Conservation (phyloP, 2,329 filamentous ascomycete genomes). For the Bimuria novae-zelandiae region DNA sequence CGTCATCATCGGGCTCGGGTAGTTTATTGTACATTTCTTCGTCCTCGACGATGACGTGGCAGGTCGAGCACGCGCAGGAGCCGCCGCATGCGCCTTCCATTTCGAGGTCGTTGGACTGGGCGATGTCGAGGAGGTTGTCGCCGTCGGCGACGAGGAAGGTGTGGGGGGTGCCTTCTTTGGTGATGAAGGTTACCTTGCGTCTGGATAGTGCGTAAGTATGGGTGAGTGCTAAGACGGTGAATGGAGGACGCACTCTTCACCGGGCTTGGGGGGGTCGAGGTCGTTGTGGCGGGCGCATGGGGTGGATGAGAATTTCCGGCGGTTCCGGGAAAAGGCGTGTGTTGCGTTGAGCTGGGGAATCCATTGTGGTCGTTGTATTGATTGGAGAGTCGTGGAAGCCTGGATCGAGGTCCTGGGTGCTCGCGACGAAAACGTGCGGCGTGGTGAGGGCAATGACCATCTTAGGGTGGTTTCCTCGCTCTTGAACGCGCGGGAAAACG, state of each 20-base stretch:
- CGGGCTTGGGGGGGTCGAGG: conserved; percentile 79
- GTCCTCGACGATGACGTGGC: conserved; percentile 82
- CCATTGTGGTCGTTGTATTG: background rate
- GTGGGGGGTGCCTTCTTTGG: conserved; percentile 80
- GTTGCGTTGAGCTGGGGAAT: background rate
- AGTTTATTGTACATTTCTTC: conserved; percentile 77
- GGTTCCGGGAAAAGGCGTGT: conserved; percentile 10
- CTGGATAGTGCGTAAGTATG: conserved; percentile 51
- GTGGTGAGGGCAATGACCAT: conserved; percentile 5
- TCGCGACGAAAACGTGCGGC: conserved; percentile 21
- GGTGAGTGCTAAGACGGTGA: conserved; percentile 1
- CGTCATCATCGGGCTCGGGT: conserved; percentile 55
- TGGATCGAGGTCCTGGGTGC: conserved; percentile 21
- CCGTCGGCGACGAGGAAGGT: conserved; percentile 81
- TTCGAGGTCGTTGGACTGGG: conserved; percentile 90
- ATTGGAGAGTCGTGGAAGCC: background rate
- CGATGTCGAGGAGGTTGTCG: conserved; percentile 93
- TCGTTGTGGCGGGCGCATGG: conserved; percentile 71
- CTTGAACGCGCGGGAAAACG: conserved; percentile 12
- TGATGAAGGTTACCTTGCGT: conserved; percentile 87
- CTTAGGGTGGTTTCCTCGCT: background rate
- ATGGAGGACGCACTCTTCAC: conserved; percentile 74
- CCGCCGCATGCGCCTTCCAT: conserved; percentile 99
- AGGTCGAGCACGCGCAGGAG: conserved; percentile 90
- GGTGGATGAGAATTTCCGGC: conserved; percentile 68